phyloP scores from a whole-genome alignment of 2,329 filamentous ascomycete species.

The Apiospora saccharicola region DNA sequence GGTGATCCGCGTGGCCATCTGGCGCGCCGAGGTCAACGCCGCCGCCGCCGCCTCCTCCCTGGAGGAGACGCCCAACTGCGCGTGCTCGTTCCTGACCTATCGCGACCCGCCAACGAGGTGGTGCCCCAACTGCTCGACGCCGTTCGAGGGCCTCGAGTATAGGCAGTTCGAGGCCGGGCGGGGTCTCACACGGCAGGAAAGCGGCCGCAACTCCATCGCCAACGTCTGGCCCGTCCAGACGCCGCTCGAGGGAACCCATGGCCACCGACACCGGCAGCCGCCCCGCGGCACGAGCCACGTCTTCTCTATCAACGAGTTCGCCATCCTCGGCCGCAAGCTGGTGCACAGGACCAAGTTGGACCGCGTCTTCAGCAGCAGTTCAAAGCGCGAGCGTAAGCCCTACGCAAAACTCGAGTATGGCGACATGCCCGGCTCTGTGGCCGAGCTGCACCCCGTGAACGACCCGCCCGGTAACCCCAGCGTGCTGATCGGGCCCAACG shows the following conservation, averaged over 20 bases:
- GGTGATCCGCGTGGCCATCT: neutral
- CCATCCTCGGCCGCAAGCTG: neutral
- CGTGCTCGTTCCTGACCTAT: neutral
- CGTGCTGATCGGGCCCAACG: neutral
- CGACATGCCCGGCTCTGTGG: neutral
- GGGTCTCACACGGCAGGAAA: neutral
- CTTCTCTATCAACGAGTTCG: neutral
- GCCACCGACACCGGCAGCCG: neutral
- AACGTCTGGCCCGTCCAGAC: neutral
- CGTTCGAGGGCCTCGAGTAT: neutral
- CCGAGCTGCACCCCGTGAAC: neutral
- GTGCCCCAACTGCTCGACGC: neutral
- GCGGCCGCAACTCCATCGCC: conserved; percentile 17
- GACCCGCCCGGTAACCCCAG: neutral
- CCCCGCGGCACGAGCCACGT: neutral
- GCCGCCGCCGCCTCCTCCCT: too few relatives aligned
- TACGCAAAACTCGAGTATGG: neutral
- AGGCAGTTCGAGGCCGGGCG: neutral
- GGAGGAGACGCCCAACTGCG: neutral
- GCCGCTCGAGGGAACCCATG: neutral
- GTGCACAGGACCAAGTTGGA: neutral
- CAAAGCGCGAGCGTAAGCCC: neutral
- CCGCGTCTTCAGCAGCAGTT: neutral
- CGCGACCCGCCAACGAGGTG: neutral
- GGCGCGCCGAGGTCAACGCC: conserved; percentile 16